Percentiles rank a stretch among this genome's conserved stretches.
Evolutionary conservation across 495 filamentous ascomycete genomes (phyloP).

Genomic region (Rusavskia elegans): DNA sequence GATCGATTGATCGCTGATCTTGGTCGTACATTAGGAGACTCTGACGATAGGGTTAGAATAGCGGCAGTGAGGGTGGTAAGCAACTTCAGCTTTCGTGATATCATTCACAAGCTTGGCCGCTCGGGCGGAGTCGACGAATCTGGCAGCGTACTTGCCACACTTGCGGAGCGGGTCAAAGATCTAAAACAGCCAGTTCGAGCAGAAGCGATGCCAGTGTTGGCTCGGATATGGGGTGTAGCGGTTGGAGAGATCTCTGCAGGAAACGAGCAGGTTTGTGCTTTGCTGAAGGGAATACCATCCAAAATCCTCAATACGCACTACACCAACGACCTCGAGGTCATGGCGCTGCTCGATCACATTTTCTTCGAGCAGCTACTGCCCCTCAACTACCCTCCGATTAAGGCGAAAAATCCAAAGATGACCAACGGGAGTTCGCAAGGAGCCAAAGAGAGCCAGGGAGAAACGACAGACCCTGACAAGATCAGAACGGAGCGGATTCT

Average conservation of each 20-base stretch:
- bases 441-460: conserved; percentile 32
- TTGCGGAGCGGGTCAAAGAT: conserved; percentile 83
- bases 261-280: conserved; percentile 53
- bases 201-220: conserved; percentile 71
- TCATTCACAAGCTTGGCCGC: conserved; percentile 64
- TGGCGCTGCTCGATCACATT: conserved; percentile 69
- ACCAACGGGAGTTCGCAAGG: conserved; percentile 45
- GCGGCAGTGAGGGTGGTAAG: conserved; percentile 72
- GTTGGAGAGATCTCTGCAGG: conserved; percentile 72
- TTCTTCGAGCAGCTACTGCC: conserved; percentile 76
- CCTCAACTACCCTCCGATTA: conserved; percentile 66
- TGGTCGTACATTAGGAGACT: conserved; percentile 66
- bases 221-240: conserved; percentile 81
- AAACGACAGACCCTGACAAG: conserved; percentile 56
- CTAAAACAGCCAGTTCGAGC: conserved; percentile 63
- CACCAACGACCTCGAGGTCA: conserved; percentile 77
- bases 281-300: conserved; percentile 65
- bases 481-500: conserved; percentile 76
- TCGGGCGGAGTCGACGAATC: conserved; percentile 53
- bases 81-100: conserved; percentile 56
- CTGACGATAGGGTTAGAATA: conserved; percentile 79
- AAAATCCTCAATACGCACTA: conserved; percentile 81
- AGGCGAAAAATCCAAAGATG: conserved; percentile 44
- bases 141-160: conserved; percentile 55
- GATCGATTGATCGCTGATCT: conserved; percentile 52